Base-by-base conservation (phyloP, 1,284 basidiomycete genomes). In the Puccinia horiana region DNA sequence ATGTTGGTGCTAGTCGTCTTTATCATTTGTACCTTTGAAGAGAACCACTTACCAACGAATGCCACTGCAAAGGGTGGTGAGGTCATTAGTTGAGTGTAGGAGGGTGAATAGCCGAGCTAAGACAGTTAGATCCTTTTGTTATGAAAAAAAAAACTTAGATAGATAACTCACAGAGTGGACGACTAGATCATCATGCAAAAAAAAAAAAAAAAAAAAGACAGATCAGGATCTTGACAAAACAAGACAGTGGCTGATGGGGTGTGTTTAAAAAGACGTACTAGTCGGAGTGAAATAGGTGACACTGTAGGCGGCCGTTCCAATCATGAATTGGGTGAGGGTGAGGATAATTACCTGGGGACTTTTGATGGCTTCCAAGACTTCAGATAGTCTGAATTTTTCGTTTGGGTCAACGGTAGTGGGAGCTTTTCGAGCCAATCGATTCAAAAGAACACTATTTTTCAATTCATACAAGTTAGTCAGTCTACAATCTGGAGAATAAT, bases 31-130 rank as follows among this genome's bases (percentile, higher is more conserved):
- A 29, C 29, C 26, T 29, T 40, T 49, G n/a, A n/a, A 18, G 35
- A 37, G 32, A 74, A 44, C 35, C 6, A 35, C 74, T 40, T 6
- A 76, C 74, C 29, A 26, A 76, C 52, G 29, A 61, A 56, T 16
- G 74, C 74, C n/a, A 56, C 52, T 4, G 56, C 74, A 61, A 76
- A 76, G 37, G 74, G 74, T 40, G 74, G 74, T 11, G 54, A 42
- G 32, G 52, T 58, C 54, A 76, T 32, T 32, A 76, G 40, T 56
- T 76, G 74, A n/a, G 52, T 61, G 26, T 18, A 37, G 42, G 32
- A 32, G 29, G 52, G 47, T 9, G 74, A 61, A 26, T 58, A 76
- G 14, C 74, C 74, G 20, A 76, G 54, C 74, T 76, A 52, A 12
- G 37, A 49, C 65, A 69, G 29, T 18, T 47, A 16, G 52, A 12